A percentile compares a stretch with the other conserved stretches of the same genome.
These are phyloP conservation scores for Phialophora verrucosa DNA, from an alignment of 2,329 filamentous ascomycete genomes.

Conservation along the genomic window DNA sequence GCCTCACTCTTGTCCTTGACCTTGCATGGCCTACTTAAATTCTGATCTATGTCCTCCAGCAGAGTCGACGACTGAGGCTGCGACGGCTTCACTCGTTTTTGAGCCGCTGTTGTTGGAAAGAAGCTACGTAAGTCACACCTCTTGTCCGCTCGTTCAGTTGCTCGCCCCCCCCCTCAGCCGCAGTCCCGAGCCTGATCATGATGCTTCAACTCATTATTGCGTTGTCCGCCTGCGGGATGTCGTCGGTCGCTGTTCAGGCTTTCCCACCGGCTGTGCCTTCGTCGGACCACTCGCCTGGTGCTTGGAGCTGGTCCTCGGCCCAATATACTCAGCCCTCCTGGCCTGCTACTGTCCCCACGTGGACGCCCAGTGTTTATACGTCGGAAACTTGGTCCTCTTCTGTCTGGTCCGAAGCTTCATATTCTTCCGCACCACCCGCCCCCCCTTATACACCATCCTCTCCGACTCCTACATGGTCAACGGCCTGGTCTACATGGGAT, in stretches of 20 bases:
- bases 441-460: background rate
- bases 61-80: constrained; percentile 6
- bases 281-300: background rate
- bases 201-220: constrained; percentile 3
- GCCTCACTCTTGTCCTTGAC: background rate
- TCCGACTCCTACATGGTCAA: background rate
- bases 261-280: constrained; percentile 1
- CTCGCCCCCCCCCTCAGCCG: background rate
- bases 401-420: background rate
- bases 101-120: constrained; percentile 6
- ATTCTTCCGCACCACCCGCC: no score
- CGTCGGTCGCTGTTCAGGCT: constrained; percentile 4
- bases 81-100: constrained; percentile 7
- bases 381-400: constrained; percentile 14
- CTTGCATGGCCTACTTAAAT: background rate
- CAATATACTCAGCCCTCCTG: constrained; percentile 2
- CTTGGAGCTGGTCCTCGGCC: constrained; percentile 6
- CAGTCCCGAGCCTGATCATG: background rate
- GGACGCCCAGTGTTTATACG: constrained; percentile 1
- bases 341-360: background rate
- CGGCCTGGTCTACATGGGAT: no score
- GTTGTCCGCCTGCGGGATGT: constrained; percentile 9
- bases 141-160: constrained; percentile 10
- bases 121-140: constrained; percentile 4
- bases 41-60: background rate